Evolutionary conservation across 2,329 filamentous ascomycete genomes (phyloP), one percentile per base, ranked within the genome.

Genomic region (Fusarium guadeloupense): DNA sequence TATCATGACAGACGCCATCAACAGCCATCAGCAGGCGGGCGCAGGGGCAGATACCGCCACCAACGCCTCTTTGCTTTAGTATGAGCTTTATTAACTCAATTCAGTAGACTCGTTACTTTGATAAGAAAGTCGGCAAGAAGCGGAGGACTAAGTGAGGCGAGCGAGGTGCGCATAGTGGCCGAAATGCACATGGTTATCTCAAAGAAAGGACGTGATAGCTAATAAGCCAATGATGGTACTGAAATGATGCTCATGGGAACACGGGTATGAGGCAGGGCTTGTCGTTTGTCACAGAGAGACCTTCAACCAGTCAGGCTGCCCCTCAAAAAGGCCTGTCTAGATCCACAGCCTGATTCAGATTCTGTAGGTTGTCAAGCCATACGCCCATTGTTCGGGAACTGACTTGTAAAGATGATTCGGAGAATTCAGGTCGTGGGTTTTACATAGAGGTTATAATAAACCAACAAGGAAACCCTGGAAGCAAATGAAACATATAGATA

Each of bases 211-310:
- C 34, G 40, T 38, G 42, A 50, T 41, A 49, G 35, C 7, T 45
- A 64, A 34, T 45, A 64, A 34, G 54, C 67, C 66, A 69, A 69
- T 69, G 26, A 37, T 45, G 33, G 21, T 33, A 33, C 39, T 48
- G 43, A 42, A 33, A 8, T 14, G 39, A 43, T 47, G 46, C 64
- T 64, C 63, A 67, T 67, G 66, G 52, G 54, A 54, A 46, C 59
- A 68, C 42, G 62, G 34, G 55, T 51, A 48, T 30, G 33, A 58
- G 56, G 40, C 52, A 41, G 50, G 56, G 47, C 19, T 28, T 30
- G 35, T 59, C 40, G 52, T 61, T 65, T 62, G 63, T 47, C 28
- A 26, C 25, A 56, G 34, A 33, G 26, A 42, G 28, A 12, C 25
- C n/a, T n/a, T n/a, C n/a, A n/a, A n/a, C n/a, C n/a, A n/a, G 33